Base-by-base conservation (phyloP, 1,139 yeast species). In the Taphrina confusa region DNA sequence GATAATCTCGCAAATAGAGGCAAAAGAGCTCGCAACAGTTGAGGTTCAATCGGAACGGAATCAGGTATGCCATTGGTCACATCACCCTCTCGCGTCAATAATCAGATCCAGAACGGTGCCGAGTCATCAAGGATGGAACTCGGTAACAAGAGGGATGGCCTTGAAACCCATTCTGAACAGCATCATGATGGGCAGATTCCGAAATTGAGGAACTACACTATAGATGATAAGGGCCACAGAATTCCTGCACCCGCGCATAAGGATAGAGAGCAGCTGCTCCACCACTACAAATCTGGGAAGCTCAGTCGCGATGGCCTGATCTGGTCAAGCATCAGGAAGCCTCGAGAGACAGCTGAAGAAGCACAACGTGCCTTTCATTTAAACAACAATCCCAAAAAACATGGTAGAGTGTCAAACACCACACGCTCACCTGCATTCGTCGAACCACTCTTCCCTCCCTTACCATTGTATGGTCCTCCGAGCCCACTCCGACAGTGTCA, bases 391-490 rank as follows among this genome's bases (percentile, higher is more conserved):
- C 33, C 33, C 12, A 31, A 23, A 31, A 25, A 37, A n/a, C 42
- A 37, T 18, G 8, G 23, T 18, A 37, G 42, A 37, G 11, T 18
- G 23, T 34, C 44, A 11, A 33, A 33, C 14, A 36, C 34, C 16
- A 30, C 31, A 22, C 50, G 16, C 14, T 16, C 56, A 8, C 56
- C 56, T 9, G 56, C 56, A 6, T 50, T 36, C 25, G 14, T 40
- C 3, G 46, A 36, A 18, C 56, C 56, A 12, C 46, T 50, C 11
- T 50, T 50, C 18, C 56, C 56, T 5, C 56, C 56, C 2, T 25
- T 50, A 12, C 56, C 56, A 18, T 18, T 50, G 36, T 50, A 50
- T 18, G 56, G 56, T n/a, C 56, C 56, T 18, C 56, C 56, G n/a
- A 18, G 20, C 9, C 11, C 11, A 11, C n/a, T 27, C n/a, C 34